Evolutionary conservation across 2,329 filamentous ascomycete genomes (phyloP), one percentile per base, ranked within the genome.

Genomic region (Colletotrichum higginsianum): DNA sequence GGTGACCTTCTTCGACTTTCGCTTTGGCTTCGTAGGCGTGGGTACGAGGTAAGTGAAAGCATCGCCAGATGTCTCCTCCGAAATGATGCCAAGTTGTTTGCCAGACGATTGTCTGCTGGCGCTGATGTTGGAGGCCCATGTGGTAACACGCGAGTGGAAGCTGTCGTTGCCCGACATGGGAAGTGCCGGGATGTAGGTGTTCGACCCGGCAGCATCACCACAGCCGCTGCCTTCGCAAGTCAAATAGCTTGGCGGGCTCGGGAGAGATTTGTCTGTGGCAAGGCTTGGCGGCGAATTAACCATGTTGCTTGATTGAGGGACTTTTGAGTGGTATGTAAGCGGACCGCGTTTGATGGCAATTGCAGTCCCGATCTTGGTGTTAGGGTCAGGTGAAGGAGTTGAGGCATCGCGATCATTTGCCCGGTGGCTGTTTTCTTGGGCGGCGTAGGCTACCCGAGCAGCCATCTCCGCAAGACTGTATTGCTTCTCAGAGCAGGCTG

Each of bases 11-110:
- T 42, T 23, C 2, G 11, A 5, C 35, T 23, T 57, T 23, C n/a
- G 4, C 1, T 21, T 23, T 1, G 12, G n/a, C 35, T 23, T 42
- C 4, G 12, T 21, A 13, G 35, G 35, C 7, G 3, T 11, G 7
- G 4, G 9, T 3, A 42, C n/a, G 1, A 38, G 13, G n/a, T 6
- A 23, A 1, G 5, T 7, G 1, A 3, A 3, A 3, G 5, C 12
- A 1, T 38, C 1, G 1, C n/a, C 4, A 11, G 35, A 3, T 9
- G 11, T 38, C 11, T 42, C 53, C 8, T 42, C 53, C 35, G n/a
- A 23, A 7, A 57, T 11, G 9, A 11, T 9, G 2, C 23, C n/a
- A 18, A 18, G n/a, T 21, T 4, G 53, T 13, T 6, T 7, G 18
- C 23, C 53, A 23, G 21, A 12, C 18, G 7, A 1, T 2, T n/a